Evolutionary conservation across 2,329 filamentous ascomycete genomes (phyloP), one percentile per base, ranked within the genome.

Genomic region (Tolypocladium inflatum): DNA sequence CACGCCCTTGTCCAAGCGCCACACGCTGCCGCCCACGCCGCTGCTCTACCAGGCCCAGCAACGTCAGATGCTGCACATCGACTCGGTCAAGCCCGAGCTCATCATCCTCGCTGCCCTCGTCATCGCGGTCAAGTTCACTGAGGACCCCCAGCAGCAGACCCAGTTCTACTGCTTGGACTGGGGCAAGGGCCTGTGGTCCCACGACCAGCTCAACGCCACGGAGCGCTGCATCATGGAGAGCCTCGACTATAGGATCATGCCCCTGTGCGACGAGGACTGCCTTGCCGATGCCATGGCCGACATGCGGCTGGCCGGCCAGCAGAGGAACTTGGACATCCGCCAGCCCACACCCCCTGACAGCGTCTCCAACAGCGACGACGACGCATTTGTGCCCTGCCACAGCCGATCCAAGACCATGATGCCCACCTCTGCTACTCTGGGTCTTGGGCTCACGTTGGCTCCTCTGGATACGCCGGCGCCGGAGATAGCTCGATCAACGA

Each of bases 201-300:
- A 76, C 64, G 76, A 80, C 58, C 84, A 88, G 73, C 77, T 88
- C 64, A 86, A 86, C 63, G 78, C 78, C 55, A 87, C 85, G 1
- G 84, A 88, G 70, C 76, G 81, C 53, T 81, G 78, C 69, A 80
- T 88, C 63, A 81, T 87, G 76, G 82, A 86, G 73, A 83, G 79
- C 67, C 74, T 88, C 53, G 76, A 78, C 61, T 88, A 86, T 70
- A 78, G 83, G 57, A 81, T 88, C 66, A 70, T 87, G 69, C 82
- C 83, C 8, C 74, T 88, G 11, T 84, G 78, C 69, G 75, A 83
- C 54, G 76, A 79, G 2, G 76, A 77, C 41, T 77, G 82, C 60
- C 78, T 88, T 61, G 74, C 77, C 42, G 80, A 84, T 61, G 84
- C 84, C 13, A 74, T 84, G 67, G 78, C 80, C 57, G 84, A 87